These are phyloP conservation scores for Pythium scleroteichum DNA, from an alignment of 352 stramenopile species.

Conservation along the genomic window DNA sequence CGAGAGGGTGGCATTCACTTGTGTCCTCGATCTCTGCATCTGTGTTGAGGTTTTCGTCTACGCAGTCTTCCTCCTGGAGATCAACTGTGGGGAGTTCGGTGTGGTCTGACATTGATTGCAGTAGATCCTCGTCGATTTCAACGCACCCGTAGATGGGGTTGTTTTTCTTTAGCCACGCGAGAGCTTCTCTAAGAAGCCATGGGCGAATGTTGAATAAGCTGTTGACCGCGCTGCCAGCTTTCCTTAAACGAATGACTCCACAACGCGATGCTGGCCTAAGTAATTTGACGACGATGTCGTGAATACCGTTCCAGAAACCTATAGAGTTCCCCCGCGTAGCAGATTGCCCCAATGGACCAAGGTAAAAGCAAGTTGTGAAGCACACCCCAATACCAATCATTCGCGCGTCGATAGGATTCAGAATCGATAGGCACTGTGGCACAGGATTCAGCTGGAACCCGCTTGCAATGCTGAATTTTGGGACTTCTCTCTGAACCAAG, in stretches of 20 bases:
- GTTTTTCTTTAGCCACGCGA: constrained; percentile 3
- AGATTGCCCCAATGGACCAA: background rate
- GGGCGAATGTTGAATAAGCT: constrained; percentile 7
- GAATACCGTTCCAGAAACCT: constrained; percentile 16
- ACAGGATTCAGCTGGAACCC: background rate
- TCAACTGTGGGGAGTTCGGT: background rate
- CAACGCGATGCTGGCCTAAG: background rate
- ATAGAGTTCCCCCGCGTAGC: constrained; percentile 11
- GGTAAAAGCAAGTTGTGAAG: constrained; percentile 11
- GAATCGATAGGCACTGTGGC: background rate
- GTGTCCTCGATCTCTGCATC: background rate
- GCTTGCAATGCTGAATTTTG: constrained; percentile 9
- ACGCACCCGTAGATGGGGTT: constrained; percentile 7
- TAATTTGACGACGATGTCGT: constrained; percentile 5
- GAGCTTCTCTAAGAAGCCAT: constrained; percentile 10
- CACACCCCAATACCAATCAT: constrained; percentile 12
- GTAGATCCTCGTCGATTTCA: constrained; percentile 2
- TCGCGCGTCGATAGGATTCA: constrained; percentile 11
- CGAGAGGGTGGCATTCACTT: background rate
- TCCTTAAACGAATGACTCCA: constrained; percentile 9
- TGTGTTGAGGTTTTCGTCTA: background rate
- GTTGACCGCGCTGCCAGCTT: too few species aligned
- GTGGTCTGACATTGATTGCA: background rate
- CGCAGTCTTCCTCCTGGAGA: background rate
- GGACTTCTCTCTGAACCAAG: background rate